Evolutionary conservation across 129 eudicot genomes (phyloP).

Genomic region (Pittosporum tobira): DNA sequence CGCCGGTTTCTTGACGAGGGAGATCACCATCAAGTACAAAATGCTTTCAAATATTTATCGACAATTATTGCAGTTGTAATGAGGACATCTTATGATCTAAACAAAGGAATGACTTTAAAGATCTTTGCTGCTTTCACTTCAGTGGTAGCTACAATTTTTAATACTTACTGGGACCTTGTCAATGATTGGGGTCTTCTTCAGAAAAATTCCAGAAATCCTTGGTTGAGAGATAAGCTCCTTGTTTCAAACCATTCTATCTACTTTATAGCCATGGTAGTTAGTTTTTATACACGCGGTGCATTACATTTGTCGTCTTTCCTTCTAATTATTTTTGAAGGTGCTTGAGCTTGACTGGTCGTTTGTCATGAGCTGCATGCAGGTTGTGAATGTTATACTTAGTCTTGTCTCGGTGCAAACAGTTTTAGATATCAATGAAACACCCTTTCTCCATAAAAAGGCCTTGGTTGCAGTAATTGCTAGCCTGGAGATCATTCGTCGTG

Average conservation of each 20-base stretch:
- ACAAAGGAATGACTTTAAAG: constrained; percentile 19
- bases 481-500: constrained; percentile 63
- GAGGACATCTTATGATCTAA: constrained; percentile 32
- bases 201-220: constrained; percentile 43
- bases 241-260: constrained; percentile 37
- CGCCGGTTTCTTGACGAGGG: constrained; percentile 42
- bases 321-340: too few relatives aligned
- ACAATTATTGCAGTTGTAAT: constrained; percentile 49
- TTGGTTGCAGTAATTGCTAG: constrained; percentile 41
- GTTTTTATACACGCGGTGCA: too few relatives aligned
- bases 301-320: too few relatives aligned
- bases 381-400: constrained; percentile 46
- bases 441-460: constrained; percentile 48
- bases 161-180: constrained; percentile 73
- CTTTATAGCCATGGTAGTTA: constrained; percentile 57
- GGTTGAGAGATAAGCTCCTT: constrained; percentile 64
- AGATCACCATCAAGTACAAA: constrained; percentile 40
- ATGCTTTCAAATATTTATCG: constrained; percentile 56
- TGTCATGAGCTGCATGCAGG: constrained; percentile 24
- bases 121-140: constrained; percentile 42
- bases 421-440: constrained; percentile 30
- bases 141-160: constrained; percentile 41
- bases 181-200: constrained; percentile 62
- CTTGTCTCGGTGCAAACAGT: constrained; percentile 76
- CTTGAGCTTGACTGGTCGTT: too few relatives aligned